A percentile compares a stretch with the other conserved stretches of the same genome.
These are phyloP conservation scores for Starmerella vaccinii DNA, from an alignment of 805 yeast species.

Conservation along the genomic window DNA sequence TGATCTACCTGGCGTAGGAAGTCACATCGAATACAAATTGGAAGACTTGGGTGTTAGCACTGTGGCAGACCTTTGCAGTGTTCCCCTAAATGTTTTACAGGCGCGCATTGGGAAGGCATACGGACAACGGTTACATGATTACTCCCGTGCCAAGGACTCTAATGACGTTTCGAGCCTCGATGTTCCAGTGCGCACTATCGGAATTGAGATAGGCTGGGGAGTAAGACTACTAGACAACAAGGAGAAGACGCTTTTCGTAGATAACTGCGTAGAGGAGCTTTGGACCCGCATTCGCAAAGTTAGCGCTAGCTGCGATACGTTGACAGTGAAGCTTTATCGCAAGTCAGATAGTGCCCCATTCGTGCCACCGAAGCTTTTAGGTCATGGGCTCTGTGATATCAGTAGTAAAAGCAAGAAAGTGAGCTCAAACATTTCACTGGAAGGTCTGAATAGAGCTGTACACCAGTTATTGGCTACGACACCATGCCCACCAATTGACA, in stretches of 20 bases:
- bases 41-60: slow-evolving; percentile 30
- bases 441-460: slow-evolving; percentile 49
- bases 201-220: slow-evolving; percentile 88
- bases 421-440: slow-evolving; percentile 45
- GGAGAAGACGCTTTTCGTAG: slow-evolving; percentile 58
- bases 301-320: slow-evolving; percentile 26
- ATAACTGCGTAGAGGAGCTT: slow-evolving; percentile 50
- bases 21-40: slow-evolving; percentile 39
- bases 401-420: slow-evolving; percentile 48
- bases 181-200: slow-evolving; percentile 53
- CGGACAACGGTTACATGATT: slow-evolving; percentile 52
- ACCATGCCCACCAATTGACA: slow-evolving; percentile 52
- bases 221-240: slow-evolving; percentile 53
- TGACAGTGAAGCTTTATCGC: slow-evolving; percentile 53
- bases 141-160: slow-evolving; percentile 55
- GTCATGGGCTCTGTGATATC: slow-evolving; percentile 72
- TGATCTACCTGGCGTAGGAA: slow-evolving; percentile 39
- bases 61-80: slow-evolving; percentile 36
- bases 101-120: slow-evolving; percentile 55
- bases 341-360: slow-evolving; percentile 60
- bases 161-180: slow-evolving; percentile 40
- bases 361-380: slow-evolving; percentile 68
- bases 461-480: slow-evolving; percentile 45
- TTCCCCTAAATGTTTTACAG: slow-evolving; percentile 33
- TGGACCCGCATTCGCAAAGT: slow-evolving; percentile 42